Evolutionary conservation across 768 basidiomycete genomes (phyloP), one percentile per base, ranked within the genome.

Genomic region (Erythrobasidium yunnanense): DNA sequence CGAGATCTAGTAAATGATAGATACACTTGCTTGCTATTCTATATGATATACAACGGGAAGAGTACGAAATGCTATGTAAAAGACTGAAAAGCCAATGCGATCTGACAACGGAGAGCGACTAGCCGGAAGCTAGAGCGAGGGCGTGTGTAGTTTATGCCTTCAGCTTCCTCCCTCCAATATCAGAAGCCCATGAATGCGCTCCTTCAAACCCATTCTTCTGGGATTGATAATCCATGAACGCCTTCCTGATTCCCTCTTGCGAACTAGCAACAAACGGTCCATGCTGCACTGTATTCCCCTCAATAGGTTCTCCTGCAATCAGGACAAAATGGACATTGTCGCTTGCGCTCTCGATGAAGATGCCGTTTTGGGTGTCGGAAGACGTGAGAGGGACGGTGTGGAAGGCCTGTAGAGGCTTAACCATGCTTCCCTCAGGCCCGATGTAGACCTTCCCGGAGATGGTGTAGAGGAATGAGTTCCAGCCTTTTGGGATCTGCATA

Each of bases 181-280:
- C 80, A 72, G 87, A 89, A 77, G 85, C 82, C 93, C 92, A 97
- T 1, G 45, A 17, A 79, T 84, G 69, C 84, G 85, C 5, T 85
- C 91, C 69, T 65, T 96, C 93, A 75, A 96, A 96, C 2, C 93
- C 93, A 73, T 96, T 95, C 70, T 72, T 77, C 34, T 84, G 87
- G 29, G 35, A 35, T 50, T 53, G 35, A 53, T 30, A 55, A 46
- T 96, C 92, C 29, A 81, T 72, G 67, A 97, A 77, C 0, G 92
- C 88, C 74, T 86, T 80, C 72, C 86, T 81, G 34, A 93, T 87
- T 72, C 91, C 90, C 68, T 85, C 82, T 25, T 80, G 79, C 1
- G 81, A 83, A 8, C 87, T 90, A 83, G 92, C 86, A 17, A 93
- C 91, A 57, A 77, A 77, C 6, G 68, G 70, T 29, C 70, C 71